phyloP scores from a whole-genome alignment of 305 asterid species.

The Rubia tinctorum region DNA sequence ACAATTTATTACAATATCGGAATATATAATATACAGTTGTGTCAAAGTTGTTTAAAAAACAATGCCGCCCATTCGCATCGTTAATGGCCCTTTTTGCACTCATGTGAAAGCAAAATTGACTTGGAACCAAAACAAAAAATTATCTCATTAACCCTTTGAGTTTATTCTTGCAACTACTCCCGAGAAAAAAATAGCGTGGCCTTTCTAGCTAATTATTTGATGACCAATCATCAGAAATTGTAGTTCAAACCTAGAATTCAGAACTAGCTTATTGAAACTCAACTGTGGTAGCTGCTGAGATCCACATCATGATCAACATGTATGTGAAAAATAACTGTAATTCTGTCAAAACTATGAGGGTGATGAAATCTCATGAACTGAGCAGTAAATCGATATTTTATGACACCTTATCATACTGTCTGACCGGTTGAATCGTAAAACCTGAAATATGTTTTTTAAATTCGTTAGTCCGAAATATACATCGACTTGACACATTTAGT shows the following conservation, averaged over 20 bases:
- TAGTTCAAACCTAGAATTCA: not conserved
- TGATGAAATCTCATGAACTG: conserved; percentile 4
- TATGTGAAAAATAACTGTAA: not conserved
- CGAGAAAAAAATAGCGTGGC: not conserved
- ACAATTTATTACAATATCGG: too few relatives aligned
- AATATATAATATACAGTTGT: too few relatives aligned
- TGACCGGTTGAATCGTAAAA: not conserved
- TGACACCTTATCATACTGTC: not conserved
- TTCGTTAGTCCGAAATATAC: not conserved
- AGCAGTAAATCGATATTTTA: not conserved
- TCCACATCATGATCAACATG: conserved; percentile 10
- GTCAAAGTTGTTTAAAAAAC: too few relatives aligned
- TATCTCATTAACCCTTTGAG: not conserved
- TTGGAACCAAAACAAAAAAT: not conserved
- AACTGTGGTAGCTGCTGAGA: not conserved
- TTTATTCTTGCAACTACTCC: not conserved
- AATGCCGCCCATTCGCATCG: not conserved
- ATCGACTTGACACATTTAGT: not conserved
- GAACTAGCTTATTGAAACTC: not conserved
- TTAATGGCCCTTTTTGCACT: not conserved
- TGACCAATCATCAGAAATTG: not conserved
- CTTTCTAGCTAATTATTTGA: not conserved
- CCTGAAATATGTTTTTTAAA: conserved; percentile 1
- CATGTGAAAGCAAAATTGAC: not conserved
- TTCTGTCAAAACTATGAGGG: not conserved